Percentiles rank a stretch among this genome's conserved stretches.
These are phyloP conservation scores for Ceratobasidium sp. DNA, from an alignment of 1,284 basidiomycete genomes.

Conservation along the genomic window DNA sequence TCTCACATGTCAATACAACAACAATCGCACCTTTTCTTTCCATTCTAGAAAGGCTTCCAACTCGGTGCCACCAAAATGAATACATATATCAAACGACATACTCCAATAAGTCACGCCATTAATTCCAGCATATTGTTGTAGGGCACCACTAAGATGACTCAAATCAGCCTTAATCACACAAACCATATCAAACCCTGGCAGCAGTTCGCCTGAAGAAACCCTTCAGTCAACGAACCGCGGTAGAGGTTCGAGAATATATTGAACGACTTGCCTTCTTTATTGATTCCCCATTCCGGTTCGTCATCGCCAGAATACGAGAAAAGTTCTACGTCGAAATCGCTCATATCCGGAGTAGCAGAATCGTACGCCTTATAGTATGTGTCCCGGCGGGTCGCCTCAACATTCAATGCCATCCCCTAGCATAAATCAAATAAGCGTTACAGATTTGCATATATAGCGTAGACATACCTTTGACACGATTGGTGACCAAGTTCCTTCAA, in stretches of 20 bases:
- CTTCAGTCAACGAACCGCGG: too few species aligned
- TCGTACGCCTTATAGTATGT: background rate
- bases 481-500: slow-evolving; percentile 3
- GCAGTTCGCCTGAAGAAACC: background rate
- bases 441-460: background rate
- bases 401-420: slow-evolving; percentile 25
- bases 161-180: slow-evolving; percentile 28
- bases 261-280: slow-evolving; percentile 5
- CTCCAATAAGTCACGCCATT: slow-evolving; percentile 34
- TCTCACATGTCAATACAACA: background rate
- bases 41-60: slow-evolving; percentile 43
- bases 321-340: slow-evolving; percentile 8
- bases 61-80: slow-evolving; percentile 43
- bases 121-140: slow-evolving; percentile 8
- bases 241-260: too few species aligned
- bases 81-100: slow-evolving; percentile 34
- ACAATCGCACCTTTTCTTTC: slow-evolving; percentile 20
- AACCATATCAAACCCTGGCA: background rate
- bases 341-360: slow-evolving; percentile 8
- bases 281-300: background rate
- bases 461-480: slow-evolving; percentile 18
- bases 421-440: too few species aligned
- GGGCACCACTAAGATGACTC: background rate
- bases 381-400: slow-evolving; percentile 5
- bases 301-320: slow-evolving; percentile 4